Percentiles rank a stretch among this genome's conserved stretches.
phyloP scores from a whole-genome alignment of 106 monocot genomes.

The Allium fistulosum region DNA sequence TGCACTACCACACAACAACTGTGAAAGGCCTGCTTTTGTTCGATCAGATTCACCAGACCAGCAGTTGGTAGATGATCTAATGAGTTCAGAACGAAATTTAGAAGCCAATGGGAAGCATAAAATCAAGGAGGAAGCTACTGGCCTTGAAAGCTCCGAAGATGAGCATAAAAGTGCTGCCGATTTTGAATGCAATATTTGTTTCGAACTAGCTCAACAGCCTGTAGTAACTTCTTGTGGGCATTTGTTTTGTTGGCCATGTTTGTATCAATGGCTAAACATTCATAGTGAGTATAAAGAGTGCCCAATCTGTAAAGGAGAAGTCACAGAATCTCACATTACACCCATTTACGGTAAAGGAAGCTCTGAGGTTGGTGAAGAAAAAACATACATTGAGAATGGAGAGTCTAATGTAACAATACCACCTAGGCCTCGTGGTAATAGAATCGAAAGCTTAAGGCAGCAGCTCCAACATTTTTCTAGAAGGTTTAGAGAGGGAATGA shows the following conservation, averaged over 20 bases:
- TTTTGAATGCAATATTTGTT: conserved; percentile 87
- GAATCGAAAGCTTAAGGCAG: conserved; percentile 72
- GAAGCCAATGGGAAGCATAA: conserved; percentile 40
- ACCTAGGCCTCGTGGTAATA: conserved; percentile 51
- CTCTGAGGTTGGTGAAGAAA: conserved; percentile 13
- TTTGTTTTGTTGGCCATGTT: conserved; percentile 84
- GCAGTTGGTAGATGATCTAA: not conserved
- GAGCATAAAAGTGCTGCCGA: conserved; percentile 21
- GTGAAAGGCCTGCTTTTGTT: not conserved
- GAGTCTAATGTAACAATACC: conserved; percentile 40
- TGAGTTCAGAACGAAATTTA: conserved; percentile 11
- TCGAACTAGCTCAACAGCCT: conserved; percentile 65
- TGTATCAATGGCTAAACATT: conserved; percentile 83
- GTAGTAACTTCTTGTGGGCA: conserved; percentile 89
- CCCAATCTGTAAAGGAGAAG: conserved; percentile 86
- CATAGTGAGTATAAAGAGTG: conserved; percentile 70
- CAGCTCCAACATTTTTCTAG: conserved; percentile 14
- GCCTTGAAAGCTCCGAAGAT: conserved; percentile 28
- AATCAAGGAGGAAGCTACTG: conserved; percentile 9
- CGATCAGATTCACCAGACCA: conserved; percentile 2
- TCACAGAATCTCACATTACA: conserved; percentile 51
- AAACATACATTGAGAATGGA: conserved; percentile 6
- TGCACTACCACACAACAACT: not conserved
- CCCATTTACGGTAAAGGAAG: conserved; percentile 74
- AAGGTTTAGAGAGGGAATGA: not conserved